Evolutionary conservation across 176 grass and related monocot genomes (phyloP), one percentile per base, ranked within the genome.

Genomic region (Oryza brachyantha): DNA sequence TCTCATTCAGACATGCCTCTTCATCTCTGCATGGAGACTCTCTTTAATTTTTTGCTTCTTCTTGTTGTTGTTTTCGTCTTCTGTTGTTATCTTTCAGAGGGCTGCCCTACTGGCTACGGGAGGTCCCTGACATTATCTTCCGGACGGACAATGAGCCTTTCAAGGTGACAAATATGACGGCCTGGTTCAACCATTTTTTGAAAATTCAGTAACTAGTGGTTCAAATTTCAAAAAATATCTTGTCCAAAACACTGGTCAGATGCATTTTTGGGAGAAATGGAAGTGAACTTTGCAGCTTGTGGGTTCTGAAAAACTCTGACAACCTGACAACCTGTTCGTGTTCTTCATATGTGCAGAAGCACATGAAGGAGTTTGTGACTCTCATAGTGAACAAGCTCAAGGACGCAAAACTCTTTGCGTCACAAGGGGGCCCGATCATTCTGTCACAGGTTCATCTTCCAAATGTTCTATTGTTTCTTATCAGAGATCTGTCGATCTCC

Each of bases 381-480:
- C 70, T 84, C 27, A 58, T 97, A 19, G 81, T 94, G 52, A 36
- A 78, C 26, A 90, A 76, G 83, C 74, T 97, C 80, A 94, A 90
- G 89, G 85, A 88, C 8, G 91, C 87, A 80, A 94, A 92, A 25
- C 87, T 97, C 48, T 94, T 90, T 61, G 85, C 85, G 13, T 83
- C 91, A 58, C 91, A 97, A 66, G 95, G 95, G 73, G 95, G 95
- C 14, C 95, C 95, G 14, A 92, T 97, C 63, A 90, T 97, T 65
- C 85, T 97, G 48, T 29, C 95, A 29, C 95, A 97, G 94, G 94
- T 94, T 70, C 5, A 16, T n/a, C 66, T 41, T 11, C 5, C 42
- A 40, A 29, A 61, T 22, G 3, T 10, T 31, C 12, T 22, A 2
- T 29, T 9, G 2, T 21, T 9, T 85, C n/a, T n/a, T 29, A 13